A percentile compares a stretch with the other conserved stretches of the same genome.
Conservation (phyloP, 306 rosid genomes). For the Dalbergia oliveri region DNA sequence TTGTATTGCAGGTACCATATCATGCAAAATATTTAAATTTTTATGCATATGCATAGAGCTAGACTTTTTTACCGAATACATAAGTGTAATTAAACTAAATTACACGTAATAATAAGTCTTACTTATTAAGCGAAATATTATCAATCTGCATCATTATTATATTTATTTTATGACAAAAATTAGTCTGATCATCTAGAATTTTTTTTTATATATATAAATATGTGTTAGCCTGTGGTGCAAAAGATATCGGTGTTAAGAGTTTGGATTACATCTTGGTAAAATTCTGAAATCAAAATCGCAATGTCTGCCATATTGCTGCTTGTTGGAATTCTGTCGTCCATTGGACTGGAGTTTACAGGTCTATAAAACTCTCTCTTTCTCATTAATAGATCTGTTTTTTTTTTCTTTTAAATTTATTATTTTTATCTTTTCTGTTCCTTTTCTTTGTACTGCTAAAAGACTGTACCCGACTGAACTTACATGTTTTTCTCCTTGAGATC, state of each 20-base stretch:
- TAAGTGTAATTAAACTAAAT: too few species aligned
- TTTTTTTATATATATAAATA: slow-evolving; percentile 5
- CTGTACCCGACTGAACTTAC: too few species aligned
- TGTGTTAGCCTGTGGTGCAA: background rate
- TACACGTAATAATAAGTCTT: too few species aligned
- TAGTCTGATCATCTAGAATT: too few species aligned
- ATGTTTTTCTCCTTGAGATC: too few species aligned
- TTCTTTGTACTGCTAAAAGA: background rate
- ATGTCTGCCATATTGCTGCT: slow-evolving; percentile 22
- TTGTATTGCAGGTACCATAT: background rate
- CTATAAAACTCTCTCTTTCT: background rate
- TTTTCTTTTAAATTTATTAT: too few species aligned
- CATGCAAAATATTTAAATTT: background rate
- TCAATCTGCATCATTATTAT: too few species aligned
- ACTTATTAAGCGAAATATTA: too few species aligned
- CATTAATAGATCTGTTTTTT: background rate
- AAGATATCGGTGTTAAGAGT: background rate
- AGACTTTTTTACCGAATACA: too few species aligned
- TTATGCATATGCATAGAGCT: slow-evolving; percentile 20
- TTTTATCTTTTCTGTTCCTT: background rate
- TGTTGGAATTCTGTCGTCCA: slow-evolving; percentile 32
- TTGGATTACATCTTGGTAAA: background rate
- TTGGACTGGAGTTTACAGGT: slow-evolving; percentile 30
- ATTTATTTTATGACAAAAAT: too few species aligned
- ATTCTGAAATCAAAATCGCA: background rate